These are phyloP conservation scores for Alternaria gansuensis DNA, from an alignment of 2,329 filamentous ascomycete genomes.

Conservation along the genomic window DNA sequence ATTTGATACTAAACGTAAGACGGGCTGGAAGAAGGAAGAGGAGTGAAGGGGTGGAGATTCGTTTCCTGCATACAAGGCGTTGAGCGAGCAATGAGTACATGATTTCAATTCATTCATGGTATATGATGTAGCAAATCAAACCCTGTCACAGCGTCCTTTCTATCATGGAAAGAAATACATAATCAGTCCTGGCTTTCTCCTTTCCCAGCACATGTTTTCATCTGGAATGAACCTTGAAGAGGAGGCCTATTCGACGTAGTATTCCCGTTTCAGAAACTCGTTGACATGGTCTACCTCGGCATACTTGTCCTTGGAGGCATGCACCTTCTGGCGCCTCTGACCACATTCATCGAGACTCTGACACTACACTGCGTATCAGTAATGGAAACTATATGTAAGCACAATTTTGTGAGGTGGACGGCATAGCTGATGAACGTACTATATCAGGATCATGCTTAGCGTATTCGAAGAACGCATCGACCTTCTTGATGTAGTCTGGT, in stretches of 20 bases:
- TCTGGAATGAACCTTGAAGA: background rate
- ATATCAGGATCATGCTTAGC: constrained; percentile 34
- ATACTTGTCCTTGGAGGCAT: constrained; percentile 16
- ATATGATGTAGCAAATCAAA: constrained; percentile 1
- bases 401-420: background rate
- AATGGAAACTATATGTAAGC: background rate
- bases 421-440: constrained; percentile 18
- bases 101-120: background rate
- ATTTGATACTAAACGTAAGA: constrained; percentile 22
- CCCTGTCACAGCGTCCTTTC: background rate
- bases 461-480: constrained; percentile 34
- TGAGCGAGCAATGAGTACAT: background rate
- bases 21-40: constrained; percentile 24
- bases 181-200: background rate
- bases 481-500: constrained; percentile 14
- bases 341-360: constrained; percentile 31
- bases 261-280: constrained; percentile 35
- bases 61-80: background rate
- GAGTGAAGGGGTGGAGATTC: background rate
- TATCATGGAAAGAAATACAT: background rate
- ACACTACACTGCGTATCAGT: constrained; percentile 23
- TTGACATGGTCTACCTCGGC: constrained; percentile 31
- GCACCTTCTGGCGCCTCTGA: constrained; percentile 11
- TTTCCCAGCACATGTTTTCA: background rate
- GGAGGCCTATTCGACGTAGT: constrained; percentile 27